Conservation (phyloP, 208 protist genomes). For the Trypanosoma scelopori region DNA sequence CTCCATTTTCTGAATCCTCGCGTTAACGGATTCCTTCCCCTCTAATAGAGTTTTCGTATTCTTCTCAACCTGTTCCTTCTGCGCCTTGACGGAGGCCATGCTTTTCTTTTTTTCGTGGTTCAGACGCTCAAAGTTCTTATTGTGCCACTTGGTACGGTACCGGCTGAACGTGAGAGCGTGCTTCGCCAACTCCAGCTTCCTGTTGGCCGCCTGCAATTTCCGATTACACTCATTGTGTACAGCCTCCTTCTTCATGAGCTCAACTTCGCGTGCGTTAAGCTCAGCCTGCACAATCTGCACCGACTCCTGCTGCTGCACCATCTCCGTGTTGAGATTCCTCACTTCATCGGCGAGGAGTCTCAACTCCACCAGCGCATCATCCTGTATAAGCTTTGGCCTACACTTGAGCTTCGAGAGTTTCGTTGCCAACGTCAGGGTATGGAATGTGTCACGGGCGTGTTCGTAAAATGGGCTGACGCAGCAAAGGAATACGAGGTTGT, state of each 20-base stretch:
- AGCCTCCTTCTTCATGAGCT: conserved; percentile 86
- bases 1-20: conserved; percentile 42
- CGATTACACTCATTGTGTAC: conserved; percentile 40
- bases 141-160: conserved; percentile 35
- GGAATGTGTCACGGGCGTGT: conserved; percentile 65
- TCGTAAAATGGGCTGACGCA: conserved; percentile 87
- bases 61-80: conserved; percentile 31
- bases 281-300: conserved; percentile 79
- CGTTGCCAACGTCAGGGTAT: conserved; percentile 60
- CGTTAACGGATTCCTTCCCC: conserved; percentile 44
- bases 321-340: conserved; percentile 68
- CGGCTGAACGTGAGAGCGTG: conserved; percentile 45
- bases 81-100: conserved; percentile 34
- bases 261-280: conserved; percentile 79
- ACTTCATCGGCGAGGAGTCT: conserved; percentile 78
- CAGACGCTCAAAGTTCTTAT: conserved; percentile 37
- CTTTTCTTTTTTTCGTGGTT: conserved; percentile 36
- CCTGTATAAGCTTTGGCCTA: conserved; percentile 61
- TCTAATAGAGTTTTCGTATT: conserved; percentile 29
- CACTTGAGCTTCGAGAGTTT: conserved; percentile 62
- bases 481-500: conserved; percentile 62
- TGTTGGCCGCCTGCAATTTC: conserved; percentile 21
- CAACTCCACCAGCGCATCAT: conserved; percentile 80
- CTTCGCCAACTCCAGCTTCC: conserved; percentile 37
- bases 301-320: conserved; percentile 58